These are phyloP conservation scores for Pachysandra terminalis DNA, from an alignment of 164 flowering plant species.

Conservation along the genomic window DNA sequence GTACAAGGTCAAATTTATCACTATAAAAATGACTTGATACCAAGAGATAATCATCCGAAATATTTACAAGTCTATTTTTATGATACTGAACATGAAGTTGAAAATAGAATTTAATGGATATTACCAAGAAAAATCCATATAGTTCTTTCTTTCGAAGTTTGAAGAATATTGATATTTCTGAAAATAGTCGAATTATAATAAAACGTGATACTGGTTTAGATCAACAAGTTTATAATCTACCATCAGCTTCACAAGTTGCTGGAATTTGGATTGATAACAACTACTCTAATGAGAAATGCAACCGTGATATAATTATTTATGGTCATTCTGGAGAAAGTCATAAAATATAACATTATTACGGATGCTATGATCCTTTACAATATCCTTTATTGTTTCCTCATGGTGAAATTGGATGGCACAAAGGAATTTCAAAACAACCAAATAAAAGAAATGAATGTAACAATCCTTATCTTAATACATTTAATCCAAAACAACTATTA, in stretches of 20 bases:
- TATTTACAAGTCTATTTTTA: conserved; percentile 1
- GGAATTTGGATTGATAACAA: not conserved
- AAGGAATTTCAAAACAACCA: not conserved
- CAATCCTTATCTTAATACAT: no score
- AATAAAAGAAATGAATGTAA: not conserved
- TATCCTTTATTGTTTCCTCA: conserved; percentile 13
- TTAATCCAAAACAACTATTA: no score
- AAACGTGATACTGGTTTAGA: not conserved
- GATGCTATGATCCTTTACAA: conserved; percentile 20
- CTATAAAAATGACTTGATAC: not conserved
- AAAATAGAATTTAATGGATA: not conserved
- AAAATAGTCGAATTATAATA: not conserved
- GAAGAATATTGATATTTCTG: not conserved
- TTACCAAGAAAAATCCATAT: not conserved
- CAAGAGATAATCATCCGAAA: not conserved
- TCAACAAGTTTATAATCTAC: not conserved
- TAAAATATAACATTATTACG: conserved; percentile 5
- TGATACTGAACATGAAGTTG: conserved; percentile 6
- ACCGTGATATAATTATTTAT: not conserved
- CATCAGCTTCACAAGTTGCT: not conserved
- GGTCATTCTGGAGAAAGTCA: not conserved
- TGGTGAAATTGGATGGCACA: conserved; percentile 16
- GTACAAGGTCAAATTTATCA: conserved; percentile 7
- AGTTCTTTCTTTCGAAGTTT: no score
- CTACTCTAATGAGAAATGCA: not conserved